Base-by-base conservation (phyloP, 2,329 filamentous ascomycete species). In the Xylogone sp. region DNA sequence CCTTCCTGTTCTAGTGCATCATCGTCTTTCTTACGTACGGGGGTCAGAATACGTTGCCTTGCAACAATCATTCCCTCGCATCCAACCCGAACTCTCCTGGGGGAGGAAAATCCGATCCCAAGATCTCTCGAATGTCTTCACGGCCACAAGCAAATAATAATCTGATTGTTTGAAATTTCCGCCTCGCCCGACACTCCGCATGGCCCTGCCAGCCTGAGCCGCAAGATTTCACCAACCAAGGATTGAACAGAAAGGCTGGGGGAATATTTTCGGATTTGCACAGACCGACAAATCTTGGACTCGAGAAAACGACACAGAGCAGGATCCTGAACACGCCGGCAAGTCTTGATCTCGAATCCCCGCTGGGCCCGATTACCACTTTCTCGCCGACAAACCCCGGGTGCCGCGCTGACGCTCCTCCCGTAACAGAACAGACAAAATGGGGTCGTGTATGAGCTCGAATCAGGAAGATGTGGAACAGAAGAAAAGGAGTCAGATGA, bases 401-500 rank as follows among this genome's bases (percentile, higher is more conserved):
- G 60, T 57, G n/a, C 59, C 64, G 63, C 63, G 53, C 53, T 60
- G 51, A 62, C 64, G 59, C 59, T 57, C 50, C 55, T 27, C n/a
- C n/a, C n/a, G n/a, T n/a, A n/a, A n/a, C 46, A 57, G 44, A 43
- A 48, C 46, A 46, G 48, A 48, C 49, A 81, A 68, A 65, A 99
- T 99, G 94, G 94, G 94, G 73, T 83, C 82, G 64, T 99, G 94
- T 77, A 89, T 96, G 83, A 97, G 90, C 74, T 86, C 86, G 60
- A 87, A 86, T 69, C 63, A 69, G 57, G 91, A 91, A 69, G 90
- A 95, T 75, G 83, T 80, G 69, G 91, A 96, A 68, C 86, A 91
- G 79, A 96, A 94, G 82, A 96, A 97, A 79, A 85, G 88, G 72
- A 97, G 91, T 72, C 91, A 97, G 74, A 87, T 87, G 70, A 99